These are phyloP conservation scores for Oryza coarctata DNA, from an alignment of 176 grass and related monocot genomes.

Conservation along the genomic window DNA sequence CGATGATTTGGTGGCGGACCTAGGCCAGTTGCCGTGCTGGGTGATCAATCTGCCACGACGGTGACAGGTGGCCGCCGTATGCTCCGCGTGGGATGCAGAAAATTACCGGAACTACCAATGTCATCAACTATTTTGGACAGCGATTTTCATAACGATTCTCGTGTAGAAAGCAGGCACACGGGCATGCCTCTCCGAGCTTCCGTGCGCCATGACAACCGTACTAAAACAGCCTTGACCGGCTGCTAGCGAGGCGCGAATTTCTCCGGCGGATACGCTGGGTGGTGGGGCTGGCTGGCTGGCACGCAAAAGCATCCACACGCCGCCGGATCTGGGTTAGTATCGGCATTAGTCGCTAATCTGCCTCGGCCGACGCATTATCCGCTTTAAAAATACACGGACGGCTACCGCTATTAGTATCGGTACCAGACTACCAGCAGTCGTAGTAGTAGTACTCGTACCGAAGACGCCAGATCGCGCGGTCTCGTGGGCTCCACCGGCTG, in stretches of 20 bases:
- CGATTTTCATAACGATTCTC: not conserved
- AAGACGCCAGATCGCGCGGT: not conserved
- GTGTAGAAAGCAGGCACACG: no score
- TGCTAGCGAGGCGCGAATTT: not conserved
- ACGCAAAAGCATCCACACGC: not conserved
- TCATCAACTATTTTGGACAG: not conserved
- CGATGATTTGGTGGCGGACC: not conserved
- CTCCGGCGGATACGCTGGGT: not conserved
- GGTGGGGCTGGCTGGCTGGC: not conserved
- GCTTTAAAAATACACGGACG: not conserved
- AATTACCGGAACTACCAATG: not conserved
- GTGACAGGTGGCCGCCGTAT: not conserved
- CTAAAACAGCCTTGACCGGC: not conserved
- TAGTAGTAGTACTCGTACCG: not conserved
- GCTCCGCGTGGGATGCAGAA: not conserved
- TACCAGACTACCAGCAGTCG: no score
- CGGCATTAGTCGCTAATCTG: not conserved
- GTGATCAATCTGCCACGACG: not conserved
- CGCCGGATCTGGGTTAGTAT: not conserved
- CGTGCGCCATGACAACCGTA: not conserved
- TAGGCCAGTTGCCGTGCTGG: not conserved
- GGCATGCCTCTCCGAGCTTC: not conserved
- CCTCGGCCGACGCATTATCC: not conserved
- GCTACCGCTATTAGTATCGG: no score
- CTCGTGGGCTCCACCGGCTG: conserved; percentile 5